phyloP scores from a whole-genome alignment of 1,284 basidiomycete species.

The Trametes hirsuta region DNA sequence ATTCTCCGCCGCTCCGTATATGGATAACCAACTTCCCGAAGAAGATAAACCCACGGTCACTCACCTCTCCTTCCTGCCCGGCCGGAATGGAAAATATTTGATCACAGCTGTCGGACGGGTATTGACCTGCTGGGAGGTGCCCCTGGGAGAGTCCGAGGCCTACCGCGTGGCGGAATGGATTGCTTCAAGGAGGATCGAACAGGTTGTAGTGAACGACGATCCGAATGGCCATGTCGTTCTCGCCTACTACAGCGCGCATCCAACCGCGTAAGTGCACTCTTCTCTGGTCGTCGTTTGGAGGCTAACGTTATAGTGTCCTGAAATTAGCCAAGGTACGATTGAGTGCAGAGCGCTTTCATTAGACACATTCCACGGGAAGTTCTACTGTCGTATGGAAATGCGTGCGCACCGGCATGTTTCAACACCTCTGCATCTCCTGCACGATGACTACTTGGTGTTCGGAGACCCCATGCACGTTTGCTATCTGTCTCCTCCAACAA shows the following conservation, averaged over 20 bases:
- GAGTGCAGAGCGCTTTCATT: slow-evolving; percentile 28
- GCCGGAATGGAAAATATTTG: slow-evolving; percentile 38
- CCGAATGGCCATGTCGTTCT: slow-evolving; percentile 32
- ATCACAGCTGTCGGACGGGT: slow-evolving; percentile 33
- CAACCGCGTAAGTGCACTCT: slow-evolving; percentile 21
- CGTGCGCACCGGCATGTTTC: slow-evolving; percentile 22
- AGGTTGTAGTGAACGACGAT: slow-evolving; percentile 38
- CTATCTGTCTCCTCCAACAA: slow-evolving; percentile 21
- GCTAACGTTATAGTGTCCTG: too few species aligned
- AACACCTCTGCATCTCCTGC: slow-evolving; percentile 31
- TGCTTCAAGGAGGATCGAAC: slow-evolving; percentile 26
- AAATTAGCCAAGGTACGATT: slow-evolving; percentile 12
- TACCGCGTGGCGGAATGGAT: slow-evolving; percentile 38
- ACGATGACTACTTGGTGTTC: slow-evolving; percentile 30
- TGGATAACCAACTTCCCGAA: slow-evolving; percentile 19
- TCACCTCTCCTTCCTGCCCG: slow-evolving; percentile 39
- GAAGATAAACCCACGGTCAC: slow-evolving; percentile 26
- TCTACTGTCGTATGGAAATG: slow-evolving; percentile 23
- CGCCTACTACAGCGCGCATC: slow-evolving; percentile 29
- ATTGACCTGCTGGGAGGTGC: slow-evolving; percentile 42
- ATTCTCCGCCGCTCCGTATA: slow-evolving; percentile 28
- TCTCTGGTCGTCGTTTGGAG: too few species aligned
- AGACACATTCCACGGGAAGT: slow-evolving; percentile 35
- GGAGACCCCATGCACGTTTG: slow-evolving; percentile 32
- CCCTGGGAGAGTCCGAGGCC: slow-evolving; percentile 37